Evolutionary conservation across 2,329 filamentous ascomycete species (phyloP).

Genomic region (Macrophomina pseudophaseolina): DNA sequence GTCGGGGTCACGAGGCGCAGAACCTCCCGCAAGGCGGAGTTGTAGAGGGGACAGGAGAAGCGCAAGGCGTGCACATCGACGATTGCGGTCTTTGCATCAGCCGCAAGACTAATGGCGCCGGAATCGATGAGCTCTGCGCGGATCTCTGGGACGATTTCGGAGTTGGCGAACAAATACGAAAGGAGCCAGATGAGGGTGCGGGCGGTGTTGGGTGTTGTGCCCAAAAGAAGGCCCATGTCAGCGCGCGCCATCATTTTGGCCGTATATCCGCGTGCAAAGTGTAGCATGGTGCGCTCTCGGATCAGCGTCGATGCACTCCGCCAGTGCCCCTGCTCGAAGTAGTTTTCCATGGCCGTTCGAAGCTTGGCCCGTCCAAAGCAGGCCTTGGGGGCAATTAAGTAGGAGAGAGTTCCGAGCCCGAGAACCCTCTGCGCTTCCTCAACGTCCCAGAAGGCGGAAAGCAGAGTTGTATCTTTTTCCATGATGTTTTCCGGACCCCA

Average conservation of each 20-base stretch:
- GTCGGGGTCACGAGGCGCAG: slow-evolving; percentile 50
- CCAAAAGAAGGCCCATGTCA: slow-evolving; percentile 40
- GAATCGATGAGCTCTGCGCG: slow-evolving; percentile 50
- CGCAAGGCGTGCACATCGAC: slow-evolving; percentile 49
- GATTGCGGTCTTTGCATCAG: slow-evolving; percentile 17
- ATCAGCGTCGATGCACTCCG: slow-evolving; percentile 35
- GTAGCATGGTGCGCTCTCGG: slow-evolving; percentile 33
- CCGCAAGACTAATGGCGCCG: slow-evolving; percentile 32
- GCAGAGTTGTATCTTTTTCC: slow-evolving; percentile 39
- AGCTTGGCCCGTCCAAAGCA: slow-evolving; percentile 43
- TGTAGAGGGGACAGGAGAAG: slow-evolving; percentile 49
- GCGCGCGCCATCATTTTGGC: slow-evolving; percentile 31
- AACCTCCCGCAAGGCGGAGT: slow-evolving; percentile 53
- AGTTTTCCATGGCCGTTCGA: slow-evolving; percentile 36
- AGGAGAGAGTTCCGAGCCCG: slow-evolving; percentile 40
- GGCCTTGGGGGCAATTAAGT: slow-evolving; percentile 45
- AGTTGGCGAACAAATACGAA: slow-evolving; percentile 50
- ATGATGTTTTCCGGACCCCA: slow-evolving; percentile 54
- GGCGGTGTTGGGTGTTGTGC: slow-evolving; percentile 49
- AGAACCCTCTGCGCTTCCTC: slow-evolving; percentile 42
- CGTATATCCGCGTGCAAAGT: slow-evolving; percentile 32
- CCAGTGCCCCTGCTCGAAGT: slow-evolving; percentile 34
- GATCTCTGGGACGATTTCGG: slow-evolving; percentile 44
- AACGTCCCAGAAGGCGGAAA: slow-evolving; percentile 52
- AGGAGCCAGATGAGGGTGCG: slow-evolving; percentile 54